Evolutionary conservation across 345 rosid genomes (phyloP).

Genomic region (Citrus maxima): DNA sequence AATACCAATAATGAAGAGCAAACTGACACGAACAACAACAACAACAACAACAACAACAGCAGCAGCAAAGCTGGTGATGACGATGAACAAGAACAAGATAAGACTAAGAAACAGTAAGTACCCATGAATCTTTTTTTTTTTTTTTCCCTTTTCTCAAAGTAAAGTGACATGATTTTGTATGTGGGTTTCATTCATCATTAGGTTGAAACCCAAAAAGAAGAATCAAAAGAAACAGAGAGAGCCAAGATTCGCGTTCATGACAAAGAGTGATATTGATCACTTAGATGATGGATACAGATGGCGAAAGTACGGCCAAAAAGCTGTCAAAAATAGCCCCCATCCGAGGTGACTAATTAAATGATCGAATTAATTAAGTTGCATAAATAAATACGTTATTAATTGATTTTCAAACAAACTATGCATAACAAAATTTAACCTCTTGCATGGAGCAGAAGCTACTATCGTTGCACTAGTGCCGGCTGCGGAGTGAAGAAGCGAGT

Average conservation of each 20-base stretch:
- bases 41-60: conserved; percentile 22
- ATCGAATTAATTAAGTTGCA: too few species aligned
- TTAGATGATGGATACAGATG: conserved; percentile 97
- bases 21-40: conserved; percentile 31
- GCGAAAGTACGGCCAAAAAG: conserved; percentile 99
- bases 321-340: conserved; percentile 93
- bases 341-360: conserved; percentile 56
- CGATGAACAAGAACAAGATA: conserved; percentile 51
- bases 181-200: conserved; percentile 21
- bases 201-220: conserved; percentile 91
- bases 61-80: conserved; percentile 26
- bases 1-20: conserved; percentile 10
- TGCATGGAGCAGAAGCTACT: conserved; percentile 74
- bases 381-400: too few species aligned
- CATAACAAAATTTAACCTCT: background rate
- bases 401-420: too few species aligned
- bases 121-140: background rate
- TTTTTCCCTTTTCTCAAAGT: background rate
- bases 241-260: conserved; percentile 92
- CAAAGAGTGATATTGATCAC: conserved; percentile 91
- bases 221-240: conserved; percentile 75
- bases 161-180: background rate
- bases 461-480: conserved; percentile 90
- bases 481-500: conserved; percentile 99
- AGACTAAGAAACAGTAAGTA: conserved; percentile 78